phyloP scores from a whole-genome alignment of 2,329 filamentous ascomycete genomes.

The Acrocalymma vagum region DNA sequence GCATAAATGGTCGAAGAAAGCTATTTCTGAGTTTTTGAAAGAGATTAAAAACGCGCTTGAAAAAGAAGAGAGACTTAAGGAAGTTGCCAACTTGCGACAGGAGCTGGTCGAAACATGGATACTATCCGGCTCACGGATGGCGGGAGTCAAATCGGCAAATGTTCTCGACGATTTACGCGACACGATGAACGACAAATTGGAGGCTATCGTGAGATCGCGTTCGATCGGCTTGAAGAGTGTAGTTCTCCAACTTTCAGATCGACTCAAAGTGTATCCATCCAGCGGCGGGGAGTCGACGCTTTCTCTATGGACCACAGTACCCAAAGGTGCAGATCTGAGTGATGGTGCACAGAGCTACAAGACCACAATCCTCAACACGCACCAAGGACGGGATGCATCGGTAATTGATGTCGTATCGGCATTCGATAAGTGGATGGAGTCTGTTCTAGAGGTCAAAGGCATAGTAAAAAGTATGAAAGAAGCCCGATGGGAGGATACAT shows the following conservation, averaged over 20 bases:
- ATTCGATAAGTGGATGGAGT: slow-evolving; percentile 77
- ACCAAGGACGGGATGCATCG: slow-evolving; percentile 75
- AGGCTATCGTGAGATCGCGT: slow-evolving; percentile 69
- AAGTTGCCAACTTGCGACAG: slow-evolving; percentile 74
- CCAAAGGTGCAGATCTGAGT: slow-evolving; percentile 71
- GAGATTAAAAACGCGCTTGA: slow-evolving; percentile 69
- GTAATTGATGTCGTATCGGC: slow-evolving; percentile 68
- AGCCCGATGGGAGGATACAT: slow-evolving; percentile 79
- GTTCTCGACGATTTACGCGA: slow-evolving; percentile 75
- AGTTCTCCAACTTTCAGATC: slow-evolving; percentile 69
- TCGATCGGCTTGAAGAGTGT: slow-evolving; percentile 71
- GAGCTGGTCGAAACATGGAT: slow-evolving; percentile 80
- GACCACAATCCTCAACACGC: slow-evolving; percentile 70
- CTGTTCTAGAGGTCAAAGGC: slow-evolving; percentile 72
- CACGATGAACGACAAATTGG: slow-evolving; percentile 73
- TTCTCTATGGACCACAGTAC: slow-evolving; percentile 73
- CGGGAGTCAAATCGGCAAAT: slow-evolving; percentile 72
- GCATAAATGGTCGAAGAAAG: slow-evolving; percentile 50
- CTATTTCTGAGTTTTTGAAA: slow-evolving; percentile 55
- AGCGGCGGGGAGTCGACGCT: slow-evolving; percentile 52
- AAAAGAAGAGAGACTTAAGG: slow-evolving; percentile 70
- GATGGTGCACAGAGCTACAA: slow-evolving; percentile 75
- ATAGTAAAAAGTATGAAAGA: slow-evolving; percentile 72
- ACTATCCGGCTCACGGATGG: slow-evolving; percentile 68
- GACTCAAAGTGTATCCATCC: slow-evolving; percentile 67